Base-by-base conservation (phyloP, 2,329 filamentous ascomycete species). In the Paecilomyces niveus region DNA sequence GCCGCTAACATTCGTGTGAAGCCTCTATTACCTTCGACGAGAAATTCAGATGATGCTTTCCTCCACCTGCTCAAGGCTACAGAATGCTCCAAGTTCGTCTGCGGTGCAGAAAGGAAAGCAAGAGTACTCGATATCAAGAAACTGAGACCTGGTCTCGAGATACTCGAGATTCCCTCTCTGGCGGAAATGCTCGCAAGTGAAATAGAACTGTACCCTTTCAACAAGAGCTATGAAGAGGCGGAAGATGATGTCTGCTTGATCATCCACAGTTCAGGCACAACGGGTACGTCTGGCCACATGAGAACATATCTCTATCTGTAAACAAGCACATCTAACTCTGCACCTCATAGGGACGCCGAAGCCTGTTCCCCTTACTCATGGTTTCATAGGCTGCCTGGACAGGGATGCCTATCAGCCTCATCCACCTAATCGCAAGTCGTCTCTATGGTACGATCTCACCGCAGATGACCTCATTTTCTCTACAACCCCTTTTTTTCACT, bases 111-210 rank as follows among this genome's bases (percentile, higher is more conserved):
- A 58, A 64, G 51, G 54, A 58, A 8, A 57, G 58, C 11, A 55
- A 68, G 57, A 62, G 63, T 57, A 9, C 86, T 80, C 85, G 68
- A 64, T 13, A 59, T 68, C 2, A 58, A 62, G 4, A 32, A 45
- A 3, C 50, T 63, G 10, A 45, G 54, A 11, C 52, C 62, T 2
- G 32, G 49, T 7, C 57, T 66, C 9, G 24, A 57, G 0, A 53
- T 58, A 2, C 21, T 58, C 15, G 57, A 63, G 29, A 53, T 65
- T n/a, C 59, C 61, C 2, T 45, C 55, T 54, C 59, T 62, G 11
- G 61, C 62, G 57, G 60, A 64, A 8, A 55, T 61, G 3, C 58
- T 67, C 22, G 58, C 49, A 35, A 22, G 9, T 29, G 57, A 55
- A 26, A 29, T 57, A 24, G 55, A 57, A 21, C 54, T 56, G 10